Evolutionary conservation across 1,284 basidiomycete genomes (phyloP), one percentile per base, ranked within the genome.

Genomic region (Termitomyces sp.): DNA sequence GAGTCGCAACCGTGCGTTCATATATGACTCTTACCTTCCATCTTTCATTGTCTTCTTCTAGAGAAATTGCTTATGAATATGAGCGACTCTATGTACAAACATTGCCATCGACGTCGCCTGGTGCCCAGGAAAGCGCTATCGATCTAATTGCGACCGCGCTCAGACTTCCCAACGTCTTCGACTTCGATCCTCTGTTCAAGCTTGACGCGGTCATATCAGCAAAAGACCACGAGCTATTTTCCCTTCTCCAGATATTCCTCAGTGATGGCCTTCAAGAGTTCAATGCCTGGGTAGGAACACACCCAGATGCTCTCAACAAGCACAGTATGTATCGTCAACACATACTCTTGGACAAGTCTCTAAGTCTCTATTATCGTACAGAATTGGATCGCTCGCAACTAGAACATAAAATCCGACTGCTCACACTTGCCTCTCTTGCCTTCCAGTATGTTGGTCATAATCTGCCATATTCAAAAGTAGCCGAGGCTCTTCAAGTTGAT

Each of bases 181-280:
- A 94, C 68, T 88, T 95, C 63, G 88, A 94, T 64, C 70, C 85
- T n/a, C 71, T 96, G 24, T 83, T 92, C 74, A 86, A 84, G 58
- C 73, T 89, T 17, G 85, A 92, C 58, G 83, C 85, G 5, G 77
- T 93, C 38, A 73, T 88, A 49, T 79, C 82, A n/a, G 75, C 79
- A 15, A 85, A 86, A 65, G 80, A 83, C 50, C 81, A 86, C 64
- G 81, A 85, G 52, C 73, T 90, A 19, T 87, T 84, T 67, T 69
- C 79, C 24, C 79, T 93, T 24, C 75, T 92, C 28, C 82, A 84
- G 57, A 79, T 91, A 60, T 91, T 91, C 75, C 72, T 89, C 49
- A 83, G 74, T 63, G 80, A 81, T 19, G 81, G 86, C n/a, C 68
- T 91, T 1, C 55, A 77, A 24, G 84, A 92, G 57, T 86, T 84